A percentile compares a stretch with the other conserved stretches of the same genome.
Conservation (phyloP, 1,284 basidiomycete species). For the Rhodotorula mucilaginosa region DNA sequence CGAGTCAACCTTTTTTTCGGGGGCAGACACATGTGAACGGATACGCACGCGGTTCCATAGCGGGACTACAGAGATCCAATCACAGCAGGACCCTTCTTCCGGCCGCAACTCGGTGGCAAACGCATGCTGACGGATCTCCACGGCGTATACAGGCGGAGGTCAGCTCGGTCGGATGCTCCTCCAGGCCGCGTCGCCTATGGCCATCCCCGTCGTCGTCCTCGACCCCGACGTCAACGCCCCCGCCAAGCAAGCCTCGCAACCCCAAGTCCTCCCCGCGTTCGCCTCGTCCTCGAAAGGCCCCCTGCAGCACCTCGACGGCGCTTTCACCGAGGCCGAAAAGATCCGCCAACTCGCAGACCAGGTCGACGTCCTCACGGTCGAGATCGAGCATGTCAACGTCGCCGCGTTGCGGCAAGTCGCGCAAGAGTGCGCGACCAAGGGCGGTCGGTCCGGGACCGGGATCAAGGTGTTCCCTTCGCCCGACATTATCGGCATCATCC, state of each 20-base stretch:
- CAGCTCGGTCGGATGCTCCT: slow-evolving; percentile 98
- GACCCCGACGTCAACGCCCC: slow-evolving; percentile 77
- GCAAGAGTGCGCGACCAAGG: slow-evolving; percentile 49
- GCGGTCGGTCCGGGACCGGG: slow-evolving; percentile 42
- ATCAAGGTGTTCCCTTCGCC: slow-evolving; percentile 82
- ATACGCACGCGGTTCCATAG: background rate
- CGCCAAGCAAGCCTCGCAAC: slow-evolving; percentile 75
- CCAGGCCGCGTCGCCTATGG: slow-evolving; percentile 82
- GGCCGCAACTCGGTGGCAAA: background rate
- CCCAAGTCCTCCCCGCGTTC: slow-evolving; percentile 60
- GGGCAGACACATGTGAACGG: too few species aligned
- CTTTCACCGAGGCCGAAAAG: slow-evolving; percentile 76
- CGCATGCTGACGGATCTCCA: background rate
- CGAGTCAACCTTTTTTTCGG: background rate
- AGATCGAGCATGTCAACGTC: slow-evolving; percentile 96
- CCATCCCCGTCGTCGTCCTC: slow-evolving; percentile 82
- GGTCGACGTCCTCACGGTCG: slow-evolving; percentile 88
- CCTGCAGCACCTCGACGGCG: slow-evolving; percentile 74
- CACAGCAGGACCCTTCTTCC: background rate
- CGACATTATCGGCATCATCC: slow-evolving; percentile 79
- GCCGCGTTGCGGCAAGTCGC: slow-evolving; percentile 69
- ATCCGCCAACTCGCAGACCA: slow-evolving; percentile 76
- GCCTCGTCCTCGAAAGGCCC: slow-evolving; percentile 58
- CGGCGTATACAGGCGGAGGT: slow-evolving; percentile 67
- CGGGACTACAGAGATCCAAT: too few species aligned